Base-by-base conservation (phyloP, 2,329 filamentous ascomycete genomes). In the Aureobasidium leucospermi region DNA sequence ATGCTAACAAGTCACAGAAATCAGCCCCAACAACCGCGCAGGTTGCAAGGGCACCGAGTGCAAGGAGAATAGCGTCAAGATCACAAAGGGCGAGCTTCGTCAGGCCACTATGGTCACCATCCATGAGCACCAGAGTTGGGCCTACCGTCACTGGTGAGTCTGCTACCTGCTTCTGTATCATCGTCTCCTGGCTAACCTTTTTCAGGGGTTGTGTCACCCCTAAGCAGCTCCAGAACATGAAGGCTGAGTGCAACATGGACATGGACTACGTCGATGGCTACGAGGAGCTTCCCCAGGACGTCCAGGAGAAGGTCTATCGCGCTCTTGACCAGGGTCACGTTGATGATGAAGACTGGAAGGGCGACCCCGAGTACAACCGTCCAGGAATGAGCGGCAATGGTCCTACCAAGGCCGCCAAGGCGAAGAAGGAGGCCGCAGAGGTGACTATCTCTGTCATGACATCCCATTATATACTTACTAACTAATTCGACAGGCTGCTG, bases 161-260 rank as follows among this genome's bases (percentile, higher is more conserved):
- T 23, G 23, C 58, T 16, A 43, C 6, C 43, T 48, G 11, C n/a
- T 52, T 8, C 49, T 29, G 10, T 29, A 13, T 19, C 41, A 9
- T 34, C 16, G n/a, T 5, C n/a, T 16, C 13, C 3, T 39, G 2
- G 15, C 47, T 62, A 15, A 64, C 63, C 36, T 42, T n/a, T 32
- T 3, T 23, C 53, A 96, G 92, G 92, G 92, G 93, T 32, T 97
- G 93, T 67, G 84, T 92, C 38, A 96, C 90, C 15, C 91, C 91
- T 23, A 79, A 81, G 58, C 84, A 90, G 67, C 76, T 96, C 61
- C 68, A 77, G 60, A 86, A 89, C 63, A 74, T 91, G 49, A 81
- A 85, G 61, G 79, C 85, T 6, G 71, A 76, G 7, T 79, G 85
- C 63, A 76, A 75, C 6, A 75, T 74, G 19, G 81, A 91, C 62